Evolutionary conservation across 768 basidiomycete genomes (phyloP), one percentile per base, ranked within the genome.

Genomic region (Dentipellis sp.): DNA sequence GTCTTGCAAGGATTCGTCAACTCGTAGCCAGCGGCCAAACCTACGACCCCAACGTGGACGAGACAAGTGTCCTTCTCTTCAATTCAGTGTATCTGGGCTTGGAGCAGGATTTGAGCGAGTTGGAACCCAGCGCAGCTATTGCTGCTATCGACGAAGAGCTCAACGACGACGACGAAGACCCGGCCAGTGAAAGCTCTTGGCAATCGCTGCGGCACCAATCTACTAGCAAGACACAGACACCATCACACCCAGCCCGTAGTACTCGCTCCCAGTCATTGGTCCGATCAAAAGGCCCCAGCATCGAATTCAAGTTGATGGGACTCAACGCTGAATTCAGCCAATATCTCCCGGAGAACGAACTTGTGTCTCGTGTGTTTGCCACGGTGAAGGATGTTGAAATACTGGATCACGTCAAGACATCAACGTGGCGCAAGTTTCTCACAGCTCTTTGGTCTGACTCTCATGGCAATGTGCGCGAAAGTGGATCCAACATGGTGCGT

Each of bases 381-480:
- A 83, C 83, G 10, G 75, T 94, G 52, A 78, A 72, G 56, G 82
- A 91, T 58, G 63, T 92, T 17, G 92, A 97, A 69, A 97, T 98
- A 57, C 73, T 98, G 52, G 97, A 99, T 68, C 94, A 97, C 66
- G 93, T 99, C 76, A 94, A 91, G 74, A 94, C 94, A 0, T 97
- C 94, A 9, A 97, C 97, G 0, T 99, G 97, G 97, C 89, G 86
- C 72, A 98, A 95, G 68, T 98, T 99, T 68, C 72, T 99, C 57
- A 94, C 93, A 3, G 82, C 83, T 54, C 76, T 97, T 66, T 81
- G 87, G 39, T 78, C 87, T 7, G 93, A 95, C 71, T 84, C 89
- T 14, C 81, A 81, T 55, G 95, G 95, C 0, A 91, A 94, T 65
- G 73, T 94, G 11, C 80, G 94, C 36, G 93, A 97, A 71, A 93